Evolutionary conservation across 345 rosid genomes (phyloP).

Genomic region (Lenwebbia sp.): DNA sequence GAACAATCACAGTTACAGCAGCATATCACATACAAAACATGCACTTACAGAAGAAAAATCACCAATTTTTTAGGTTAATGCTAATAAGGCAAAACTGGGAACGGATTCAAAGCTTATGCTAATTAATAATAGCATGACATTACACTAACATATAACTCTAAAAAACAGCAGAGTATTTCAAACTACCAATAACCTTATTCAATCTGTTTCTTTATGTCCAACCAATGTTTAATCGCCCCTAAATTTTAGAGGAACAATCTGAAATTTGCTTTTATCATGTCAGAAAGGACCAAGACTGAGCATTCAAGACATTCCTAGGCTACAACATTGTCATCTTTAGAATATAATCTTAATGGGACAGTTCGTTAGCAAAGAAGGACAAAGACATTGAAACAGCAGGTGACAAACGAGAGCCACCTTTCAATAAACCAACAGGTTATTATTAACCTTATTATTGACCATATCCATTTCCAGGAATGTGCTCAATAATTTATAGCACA

Average conservation of each 20-base stretch:
- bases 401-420: background rate
- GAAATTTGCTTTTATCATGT: background rate
- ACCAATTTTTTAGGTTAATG: background rate
- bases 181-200: background rate
- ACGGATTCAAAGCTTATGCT: background rate
- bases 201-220: background rate
- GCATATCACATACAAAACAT: background rate
- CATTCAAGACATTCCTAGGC: background rate
- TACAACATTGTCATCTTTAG: background rate
- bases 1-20: background rate
- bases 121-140: background rate
- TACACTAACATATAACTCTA: background rate
- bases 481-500: background rate
- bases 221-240: background rate
- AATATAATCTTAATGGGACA: background rate
- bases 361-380: background rate
- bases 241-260: background rate
- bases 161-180: background rate
- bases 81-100: background rate
- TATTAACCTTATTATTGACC: background rate
- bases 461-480: background rate
- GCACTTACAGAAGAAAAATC: background rate
- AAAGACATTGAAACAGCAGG: background rate
- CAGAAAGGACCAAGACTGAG: background rate
- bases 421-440: background rate